Conservation (phyloP, 2,329 filamentous ascomycete species). For the Exophiala bonariae region DNA sequence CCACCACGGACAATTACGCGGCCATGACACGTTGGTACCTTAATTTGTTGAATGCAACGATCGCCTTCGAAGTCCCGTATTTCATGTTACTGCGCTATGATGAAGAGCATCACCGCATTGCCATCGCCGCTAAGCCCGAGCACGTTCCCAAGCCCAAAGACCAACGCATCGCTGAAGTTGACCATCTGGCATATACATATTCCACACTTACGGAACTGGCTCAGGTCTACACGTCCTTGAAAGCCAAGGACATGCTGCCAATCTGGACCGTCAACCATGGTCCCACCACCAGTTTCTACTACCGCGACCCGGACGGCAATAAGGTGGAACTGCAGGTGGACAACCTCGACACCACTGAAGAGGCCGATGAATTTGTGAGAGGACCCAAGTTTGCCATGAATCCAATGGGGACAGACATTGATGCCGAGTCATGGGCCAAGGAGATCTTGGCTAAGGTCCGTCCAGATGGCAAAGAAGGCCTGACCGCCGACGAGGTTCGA, state of each 20-base stretch:
- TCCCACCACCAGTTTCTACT: slow-evolving; percentile 49
- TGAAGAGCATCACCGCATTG: slow-evolving; percentile 41
- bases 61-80: not conserved
- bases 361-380: slow-evolving; percentile 4
- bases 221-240: slow-evolving; percentile 32
- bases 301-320: slow-evolving; percentile 51
- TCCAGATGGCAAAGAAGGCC: not conserved
- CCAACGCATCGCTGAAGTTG: slow-evolving; percentile 13
- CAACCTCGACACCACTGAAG: slow-evolving; percentile 32
- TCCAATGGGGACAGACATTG: slow-evolving; percentile 5
- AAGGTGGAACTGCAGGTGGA: slow-evolving; percentile 49
- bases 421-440: slow-evolving; percentile 1
- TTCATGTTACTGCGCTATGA: slow-evolving; percentile 8
- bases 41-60: not conserved
- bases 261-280: slow-evolving; percentile 50
- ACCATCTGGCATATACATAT: slow-evolving; percentile 47
- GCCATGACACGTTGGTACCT: not conserved
- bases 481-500: not conserved
- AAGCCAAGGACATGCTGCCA: slow-evolving; percentile 32
- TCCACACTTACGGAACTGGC: slow-evolving; percentile 36
- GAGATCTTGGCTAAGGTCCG: slow-evolving; percentile 4
- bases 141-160: slow-evolving; percentile 19
- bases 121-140: slow-evolving; percentile 34
- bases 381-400: not conserved
- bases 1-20: not conserved